Conservation (phyloP, 2,329 filamentous ascomycete genomes). For the Colletotrichum noveboracense region DNA sequence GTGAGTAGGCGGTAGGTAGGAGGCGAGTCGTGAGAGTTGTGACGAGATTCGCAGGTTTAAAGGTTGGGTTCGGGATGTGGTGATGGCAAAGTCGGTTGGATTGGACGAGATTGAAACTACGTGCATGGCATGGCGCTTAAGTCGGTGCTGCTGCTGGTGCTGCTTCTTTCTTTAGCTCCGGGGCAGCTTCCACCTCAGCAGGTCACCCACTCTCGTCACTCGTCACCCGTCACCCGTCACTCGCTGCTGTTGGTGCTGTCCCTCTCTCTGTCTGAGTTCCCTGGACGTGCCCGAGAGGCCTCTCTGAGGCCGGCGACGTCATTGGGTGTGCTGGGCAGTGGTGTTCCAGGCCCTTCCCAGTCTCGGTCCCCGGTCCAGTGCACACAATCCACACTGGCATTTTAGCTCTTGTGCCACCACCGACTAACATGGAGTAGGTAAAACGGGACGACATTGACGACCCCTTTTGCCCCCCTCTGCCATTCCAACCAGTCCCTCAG, state of each 20-base stretch:
- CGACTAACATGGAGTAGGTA: background rate
- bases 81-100: slow-evolving; percentile 10
- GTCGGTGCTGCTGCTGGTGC: background rate
- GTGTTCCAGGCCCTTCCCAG: slow-evolving; percentile 2
- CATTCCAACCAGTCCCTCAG: background rate
- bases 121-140: slow-evolving; percentile 21
- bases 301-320: slow-evolving; percentile 18
- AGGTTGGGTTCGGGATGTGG: slow-evolving; percentile 7
- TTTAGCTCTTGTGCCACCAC: background rate
- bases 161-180: background rate
- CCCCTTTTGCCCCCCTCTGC: slow-evolving; percentile 7
- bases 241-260: background rate
- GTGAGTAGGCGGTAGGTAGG: background rate
- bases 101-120: slow-evolving; percentile 8
- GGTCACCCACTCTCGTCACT: background rate
- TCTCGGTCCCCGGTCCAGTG: background rate
- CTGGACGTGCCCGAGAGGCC: slow-evolving; percentile 14
- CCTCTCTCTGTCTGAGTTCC: background rate
- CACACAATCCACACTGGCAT: background rate
- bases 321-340: background rate
- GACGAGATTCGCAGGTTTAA: background rate
- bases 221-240: background rate
- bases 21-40: background rate
- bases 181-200: background rate
- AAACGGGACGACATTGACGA: background rate